Conservation (phyloP, 306 rosid genomes). For the Casuarina cunninghamiana region DNA sequence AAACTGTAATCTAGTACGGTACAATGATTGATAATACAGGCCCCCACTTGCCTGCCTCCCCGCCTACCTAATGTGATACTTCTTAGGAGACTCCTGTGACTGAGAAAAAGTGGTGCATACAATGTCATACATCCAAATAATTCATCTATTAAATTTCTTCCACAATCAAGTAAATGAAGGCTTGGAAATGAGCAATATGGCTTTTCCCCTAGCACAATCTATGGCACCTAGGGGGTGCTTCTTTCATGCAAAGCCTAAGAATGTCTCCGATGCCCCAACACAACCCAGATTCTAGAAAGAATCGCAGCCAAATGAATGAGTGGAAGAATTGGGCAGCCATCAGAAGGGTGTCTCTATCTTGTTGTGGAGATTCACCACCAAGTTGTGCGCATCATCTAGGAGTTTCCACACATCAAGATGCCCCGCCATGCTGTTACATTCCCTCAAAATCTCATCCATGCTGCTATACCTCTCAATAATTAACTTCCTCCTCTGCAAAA, state of each 20-base stretch:
- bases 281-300: constrained; percentile 12
- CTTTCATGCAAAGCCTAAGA: constrained; percentile 25
- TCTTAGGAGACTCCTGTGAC: constrained; percentile 1
- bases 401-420: constrained; percentile 97
- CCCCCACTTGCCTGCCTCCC: not conserved
- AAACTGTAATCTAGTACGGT: constrained; percentile 17
- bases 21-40: not conserved
- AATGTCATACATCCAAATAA: not conserved
- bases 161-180: not conserved
- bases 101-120: constrained; percentile 12
- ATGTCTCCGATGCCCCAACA: constrained; percentile 14
- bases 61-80: not conserved
- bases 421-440: constrained; percentile 97
- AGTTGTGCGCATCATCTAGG: constrained; percentile 89
- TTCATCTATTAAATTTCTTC: constrained; percentile 9
- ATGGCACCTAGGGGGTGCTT: constrained; percentile 23
- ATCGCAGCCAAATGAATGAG: constrained; percentile 22
- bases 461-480: constrained; percentile 92
- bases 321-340: constrained; percentile 34
- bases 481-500: constrained; percentile 87
- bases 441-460: constrained; percentile 98
- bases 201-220: not conserved
- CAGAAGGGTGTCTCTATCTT: constrained; percentile 71
- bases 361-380: constrained; percentile 95
- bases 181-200: constrained; percentile 22